Evolutionary conservation across 2,329 filamentous ascomycete genomes (phyloP), one percentile per base, ranked within the genome.

Genomic region (Aspergillus ochraceus): DNA sequence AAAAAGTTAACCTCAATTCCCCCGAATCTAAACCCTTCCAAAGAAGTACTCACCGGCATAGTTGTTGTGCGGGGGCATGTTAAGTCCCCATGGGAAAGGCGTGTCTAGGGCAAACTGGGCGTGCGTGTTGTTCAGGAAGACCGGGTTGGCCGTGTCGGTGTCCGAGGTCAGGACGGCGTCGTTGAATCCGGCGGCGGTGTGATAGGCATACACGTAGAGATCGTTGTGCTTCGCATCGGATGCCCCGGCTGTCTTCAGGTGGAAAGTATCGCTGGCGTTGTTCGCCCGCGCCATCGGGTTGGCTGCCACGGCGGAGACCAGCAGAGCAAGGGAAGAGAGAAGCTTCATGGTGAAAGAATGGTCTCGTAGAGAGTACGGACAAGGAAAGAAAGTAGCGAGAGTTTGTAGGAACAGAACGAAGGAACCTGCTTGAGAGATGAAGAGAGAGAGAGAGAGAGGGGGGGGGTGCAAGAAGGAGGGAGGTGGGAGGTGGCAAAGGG

Each of bases 131-230:
- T 77, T 76, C 50, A 78, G 49, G 52, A 67, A 75, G 39, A 68
- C 68, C 12, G 62, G 52, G 47, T 61, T 66, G 14, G 74, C 75
- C 6, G 46, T 66, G 1, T 60, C 55, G 1, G 32, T 57, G 22
- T 69, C 67, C 2, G 65, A 45, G 4, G 66, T 66, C 17, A 79
- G 66, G 4, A 77, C 74, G 10, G 74, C 75, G 60, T 77, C 76
- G 32, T 71, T 74, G 29, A 73, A 57, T 14, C 74, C 76, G n/a
- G 76, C 76, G 19, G 73, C 74, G n/a, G 74, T 76, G 67, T 78
- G 76, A 62, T 76, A 79, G 42, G 69, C 64, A 29, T 70, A 69
- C 29, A 78, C 66, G 30, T 73, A 78, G 55, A 77, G 71, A 60
- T 73, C 58, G 64, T 77, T 75, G 62, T 75, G 70, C 1, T 67